These are phyloP conservation scores for Lentinula sp. DNA, from an alignment of 768 basidiomycete genomes.

Conservation along the genomic window DNA sequence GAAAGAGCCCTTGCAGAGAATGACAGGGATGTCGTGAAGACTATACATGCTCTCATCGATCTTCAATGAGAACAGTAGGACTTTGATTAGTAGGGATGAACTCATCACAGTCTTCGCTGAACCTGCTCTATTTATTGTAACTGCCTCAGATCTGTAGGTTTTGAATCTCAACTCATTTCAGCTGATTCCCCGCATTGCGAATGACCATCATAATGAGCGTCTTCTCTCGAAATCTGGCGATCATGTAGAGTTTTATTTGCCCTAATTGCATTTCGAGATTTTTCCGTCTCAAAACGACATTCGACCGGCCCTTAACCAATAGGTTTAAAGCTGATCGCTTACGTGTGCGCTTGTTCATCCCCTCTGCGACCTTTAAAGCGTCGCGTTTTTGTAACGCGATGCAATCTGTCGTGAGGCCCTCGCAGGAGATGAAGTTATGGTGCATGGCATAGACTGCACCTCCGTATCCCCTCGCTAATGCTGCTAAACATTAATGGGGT, in stretches of 20 bases:
- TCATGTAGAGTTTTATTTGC: too few species aligned
- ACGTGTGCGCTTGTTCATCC: constrained; percentile 22
- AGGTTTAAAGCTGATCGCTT: neutral
- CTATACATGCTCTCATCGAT: constrained; percentile 35
- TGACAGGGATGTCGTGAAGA: constrained; percentile 44
- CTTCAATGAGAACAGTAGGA: neutral
- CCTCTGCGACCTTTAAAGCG: constrained; percentile 38
- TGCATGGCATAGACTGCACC: constrained; percentile 83
- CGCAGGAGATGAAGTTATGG: constrained; percentile 90
- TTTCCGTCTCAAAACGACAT: too few species aligned
- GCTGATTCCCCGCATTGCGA: too few species aligned
- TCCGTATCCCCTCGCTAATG: constrained; percentile 79
- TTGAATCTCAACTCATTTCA: too few species aligned
- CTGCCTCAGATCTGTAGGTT: too few species aligned
- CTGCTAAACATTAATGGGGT: constrained; percentile 52
- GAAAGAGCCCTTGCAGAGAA: constrained; percentile 53
- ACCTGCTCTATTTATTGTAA: too few species aligned
- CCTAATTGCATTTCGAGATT: too few species aligned
- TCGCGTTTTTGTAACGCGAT: constrained; percentile 31
- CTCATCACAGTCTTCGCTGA: too few species aligned
- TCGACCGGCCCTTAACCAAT: constrained; percentile 1
- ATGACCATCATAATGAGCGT: too few species aligned
- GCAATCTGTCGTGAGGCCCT: constrained; percentile 48
- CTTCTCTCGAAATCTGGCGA: too few species aligned
- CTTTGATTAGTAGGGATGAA: neutral